phyloP scores from a whole-genome alignment of 306 rosid species.

The Sesbania bispinosa region DNA sequence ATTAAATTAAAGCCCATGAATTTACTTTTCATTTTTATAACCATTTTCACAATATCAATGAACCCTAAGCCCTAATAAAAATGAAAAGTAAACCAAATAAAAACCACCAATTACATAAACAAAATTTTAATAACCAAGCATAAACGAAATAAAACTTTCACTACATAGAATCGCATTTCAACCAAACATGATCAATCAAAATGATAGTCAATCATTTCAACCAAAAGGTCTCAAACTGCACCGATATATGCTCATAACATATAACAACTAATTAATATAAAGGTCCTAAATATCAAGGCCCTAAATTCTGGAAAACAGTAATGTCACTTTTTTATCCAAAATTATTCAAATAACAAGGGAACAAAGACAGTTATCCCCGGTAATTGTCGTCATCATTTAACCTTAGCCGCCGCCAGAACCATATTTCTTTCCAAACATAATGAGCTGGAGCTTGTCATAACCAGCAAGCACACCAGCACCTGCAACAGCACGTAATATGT shows the following conservation, averaged over 20 bases:
- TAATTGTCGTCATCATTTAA: conserved; percentile 41
- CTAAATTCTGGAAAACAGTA: conserved; percentile 22
- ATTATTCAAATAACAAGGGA: conserved; percentile 36
- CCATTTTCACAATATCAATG: no score
- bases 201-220: conserved; percentile 9
- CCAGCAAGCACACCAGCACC: conserved; percentile 97
- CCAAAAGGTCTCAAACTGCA: conserved; percentile 12
- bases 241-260: neutral
- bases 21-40: no score
- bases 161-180: neutral
- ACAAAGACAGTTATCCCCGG: conserved; percentile 5
- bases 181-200: neutral
- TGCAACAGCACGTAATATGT: conserved; percentile 86
- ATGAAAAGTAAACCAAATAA: no score
- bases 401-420: conserved; percentile 95
- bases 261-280: conserved; percentile 23
- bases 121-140: no score
- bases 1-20: no score
- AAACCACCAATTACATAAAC: no score
- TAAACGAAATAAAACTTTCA: neutral
- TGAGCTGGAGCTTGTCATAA: conserved; percentile 77
- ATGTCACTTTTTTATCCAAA: conserved; percentile 23
- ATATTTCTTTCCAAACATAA: conserved; percentile 83
- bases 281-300: conserved; percentile 18
- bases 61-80: no score